Evolutionary conservation across 371 early-diverging fungal species (phyloP).

Genomic region (Zopfochytrium polystomum): DNA sequence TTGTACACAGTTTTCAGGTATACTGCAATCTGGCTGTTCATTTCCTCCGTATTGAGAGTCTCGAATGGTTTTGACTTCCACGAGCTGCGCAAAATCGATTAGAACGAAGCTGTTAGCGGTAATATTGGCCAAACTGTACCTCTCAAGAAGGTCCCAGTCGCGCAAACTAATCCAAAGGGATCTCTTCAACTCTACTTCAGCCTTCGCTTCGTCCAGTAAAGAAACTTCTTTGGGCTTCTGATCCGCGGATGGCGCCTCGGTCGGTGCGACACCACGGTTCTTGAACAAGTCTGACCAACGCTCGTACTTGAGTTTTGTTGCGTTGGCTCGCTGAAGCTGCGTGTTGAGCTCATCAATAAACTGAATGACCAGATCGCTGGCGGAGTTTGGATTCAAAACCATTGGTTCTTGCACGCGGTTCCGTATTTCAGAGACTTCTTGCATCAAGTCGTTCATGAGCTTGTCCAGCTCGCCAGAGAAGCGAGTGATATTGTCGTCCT

Average conservation of each 20-base stretch:
- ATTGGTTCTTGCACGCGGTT: constrained; percentile 47
- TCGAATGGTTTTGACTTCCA: constrained; percentile 46
- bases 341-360: constrained; percentile 28
- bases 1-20: constrained; percentile 42
- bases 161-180: constrained; percentile 41
- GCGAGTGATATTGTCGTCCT: constrained; percentile 44
- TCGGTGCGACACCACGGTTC: constrained; percentile 29
- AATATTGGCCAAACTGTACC: constrained; percentile 24
- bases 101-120: background rate
- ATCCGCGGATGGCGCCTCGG: background rate
- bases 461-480: constrained; percentile 44
- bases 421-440: constrained; percentile 40
- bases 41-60: constrained; percentile 45
- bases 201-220: constrained; percentile 40
- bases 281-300: constrained; percentile 42
- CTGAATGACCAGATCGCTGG: constrained; percentile 23
- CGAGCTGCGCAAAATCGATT: constrained; percentile 7
- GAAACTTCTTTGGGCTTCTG: constrained; percentile 9
- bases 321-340: constrained; percentile 34
- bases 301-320: constrained; percentile 35
- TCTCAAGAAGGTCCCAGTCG: constrained; percentile 42
- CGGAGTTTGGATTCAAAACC: constrained; percentile 34
- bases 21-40: constrained; percentile 38
- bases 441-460: constrained; percentile 32
- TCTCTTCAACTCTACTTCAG: constrained; percentile 46